phyloP scores from a whole-genome alignment of 768 basidiomycete species.

The Lactifluus echinatus region DNA sequence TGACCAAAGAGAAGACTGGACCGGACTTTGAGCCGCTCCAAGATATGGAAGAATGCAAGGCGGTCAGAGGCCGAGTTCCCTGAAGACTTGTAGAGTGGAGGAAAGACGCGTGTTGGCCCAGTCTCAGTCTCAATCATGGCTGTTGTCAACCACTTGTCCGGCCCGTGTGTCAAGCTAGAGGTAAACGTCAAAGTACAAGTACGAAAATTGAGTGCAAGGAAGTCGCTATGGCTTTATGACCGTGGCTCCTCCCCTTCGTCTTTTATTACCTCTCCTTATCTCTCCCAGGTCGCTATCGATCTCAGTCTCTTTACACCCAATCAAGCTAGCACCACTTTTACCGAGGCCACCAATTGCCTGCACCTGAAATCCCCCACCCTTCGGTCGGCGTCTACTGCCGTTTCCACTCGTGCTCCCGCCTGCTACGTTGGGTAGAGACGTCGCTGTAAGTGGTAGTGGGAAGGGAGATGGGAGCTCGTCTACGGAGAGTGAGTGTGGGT shows the following conservation, averaged over 20 bases:
- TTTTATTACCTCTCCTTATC: slow-evolving; percentile 68
- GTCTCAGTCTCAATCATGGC: not conserved
- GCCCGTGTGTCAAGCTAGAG: too few relatives aligned
- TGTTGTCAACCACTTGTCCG: too few relatives aligned
- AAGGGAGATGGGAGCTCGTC: slow-evolving; percentile 85
- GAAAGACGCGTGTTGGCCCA: slow-evolving; percentile 39
- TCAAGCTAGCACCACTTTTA: slow-evolving; percentile 56
- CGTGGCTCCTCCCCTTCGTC: slow-evolving; percentile 35
- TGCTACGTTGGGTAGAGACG: slow-evolving; percentile 31
- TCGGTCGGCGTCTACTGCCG: slow-evolving; percentile 31
- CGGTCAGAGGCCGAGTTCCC: slow-evolving; percentile 54
- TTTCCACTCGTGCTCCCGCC: slow-evolving; percentile 21
- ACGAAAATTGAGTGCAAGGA: not conserved
- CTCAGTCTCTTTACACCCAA: slow-evolving; percentile 55
- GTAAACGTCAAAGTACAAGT: not conserved
- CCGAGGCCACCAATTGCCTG: slow-evolving; percentile 61
- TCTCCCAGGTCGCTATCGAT: slow-evolving; percentile 70
- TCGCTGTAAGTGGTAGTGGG: slow-evolving; percentile 61
- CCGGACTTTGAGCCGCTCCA: slow-evolving; percentile 79
- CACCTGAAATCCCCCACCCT: slow-evolving; percentile 40
- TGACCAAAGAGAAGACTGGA: not conserved
- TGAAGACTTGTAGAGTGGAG: slow-evolving; percentile 47
- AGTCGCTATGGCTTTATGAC: slow-evolving; percentile 19
- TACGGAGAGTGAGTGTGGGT: slow-evolving; percentile 77
- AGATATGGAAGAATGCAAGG: slow-evolving; percentile 83